These are phyloP conservation scores for Jaapia argillacea DNA, from an alignment of 768 basidiomycete species.

Conservation along the genomic window DNA sequence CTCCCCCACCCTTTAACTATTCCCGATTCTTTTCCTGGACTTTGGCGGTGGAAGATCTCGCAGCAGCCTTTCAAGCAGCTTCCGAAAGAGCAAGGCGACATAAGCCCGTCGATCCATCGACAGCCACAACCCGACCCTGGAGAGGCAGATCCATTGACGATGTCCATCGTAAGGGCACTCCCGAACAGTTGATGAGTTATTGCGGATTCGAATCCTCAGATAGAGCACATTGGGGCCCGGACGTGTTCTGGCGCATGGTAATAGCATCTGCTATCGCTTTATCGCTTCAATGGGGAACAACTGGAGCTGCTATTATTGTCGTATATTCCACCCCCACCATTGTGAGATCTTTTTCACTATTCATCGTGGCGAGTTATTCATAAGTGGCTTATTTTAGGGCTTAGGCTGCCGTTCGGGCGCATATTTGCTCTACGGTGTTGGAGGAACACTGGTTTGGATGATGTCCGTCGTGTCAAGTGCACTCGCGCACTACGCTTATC, in stretches of 20 bases:
- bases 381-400: conserved; percentile 10
- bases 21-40: conserved; percentile 12
- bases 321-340: conserved; percentile 21
- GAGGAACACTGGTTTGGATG: conserved; percentile 21
- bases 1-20: conserved; percentile 15
- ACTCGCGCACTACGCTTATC: not conserved
- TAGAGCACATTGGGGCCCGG: conserved; percentile 13
- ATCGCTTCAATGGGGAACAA: conserved; percentile 23
- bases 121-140: too few species aligned
- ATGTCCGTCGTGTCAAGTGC: conserved; percentile 20
- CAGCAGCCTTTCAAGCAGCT: conserved; percentile 1
- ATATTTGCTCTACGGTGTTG: conserved; percentile 19
- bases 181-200: conserved; percentile 6
- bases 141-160: too few species aligned
- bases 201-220: conserved; percentile 1
- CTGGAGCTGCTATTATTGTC: conserved; percentile 17
- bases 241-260: conserved; percentile 15
- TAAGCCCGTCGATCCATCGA: not conserved
- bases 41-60: conserved; percentile 6
- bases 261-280: conserved; percentile 21
- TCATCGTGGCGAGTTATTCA: not conserved
- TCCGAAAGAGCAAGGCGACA: not conserved
- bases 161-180: not conserved
- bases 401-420: conserved; percentile 24
- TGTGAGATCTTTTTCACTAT: conserved; percentile 8